These are phyloP conservation scores for Sporothrix mexicana DNA, from an alignment of 2,329 filamentous ascomycete species.

Conservation along the genomic window DNA sequence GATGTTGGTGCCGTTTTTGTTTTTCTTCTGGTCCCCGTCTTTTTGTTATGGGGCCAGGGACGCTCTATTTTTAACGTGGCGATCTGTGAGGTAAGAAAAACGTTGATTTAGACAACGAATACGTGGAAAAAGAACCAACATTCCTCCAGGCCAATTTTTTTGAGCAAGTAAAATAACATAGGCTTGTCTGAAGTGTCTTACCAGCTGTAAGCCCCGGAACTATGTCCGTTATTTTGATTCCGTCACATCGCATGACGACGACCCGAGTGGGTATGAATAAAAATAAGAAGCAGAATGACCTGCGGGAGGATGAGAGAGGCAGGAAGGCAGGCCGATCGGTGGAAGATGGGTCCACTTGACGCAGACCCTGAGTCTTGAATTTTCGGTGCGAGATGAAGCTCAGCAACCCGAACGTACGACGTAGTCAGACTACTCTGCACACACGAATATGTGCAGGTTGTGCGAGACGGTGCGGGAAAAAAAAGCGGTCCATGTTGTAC, in stretches of 20 bases:
- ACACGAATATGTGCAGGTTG: not conserved
- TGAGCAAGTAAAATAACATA: not conserved
- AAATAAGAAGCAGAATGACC: conserved; percentile 8
- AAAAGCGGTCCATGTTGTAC: conserved; percentile 4
- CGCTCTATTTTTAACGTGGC: conserved; percentile 24
- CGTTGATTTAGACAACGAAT: not conserved
- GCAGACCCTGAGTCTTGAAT: not conserved
- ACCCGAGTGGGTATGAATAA: conserved; percentile 1
- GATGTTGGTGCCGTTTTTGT: not conserved
- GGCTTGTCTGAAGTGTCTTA: too few species aligned
- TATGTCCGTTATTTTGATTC: not conserved
- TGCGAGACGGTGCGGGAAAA: conserved; percentile 3
- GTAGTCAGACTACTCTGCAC: not conserved
- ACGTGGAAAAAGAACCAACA: conserved; percentile 5
- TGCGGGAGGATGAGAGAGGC: not conserved
- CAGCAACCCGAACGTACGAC: not conserved
- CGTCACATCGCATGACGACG: conserved; percentile 7
- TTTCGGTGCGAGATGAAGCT: not conserved
- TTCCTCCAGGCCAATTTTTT: conserved; percentile 15
- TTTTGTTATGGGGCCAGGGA: not conserved
- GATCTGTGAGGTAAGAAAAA: not conserved
- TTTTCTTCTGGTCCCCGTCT: not conserved
- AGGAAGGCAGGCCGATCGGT: not conserved
- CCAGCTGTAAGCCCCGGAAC: not conserved
- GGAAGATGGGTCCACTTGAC: not conserved